A percentile compares a stretch with the other conserved stretches of the same genome.
Conservation (phyloP, 345 rosid genomes). For the Moricandia moricandioides region DNA sequence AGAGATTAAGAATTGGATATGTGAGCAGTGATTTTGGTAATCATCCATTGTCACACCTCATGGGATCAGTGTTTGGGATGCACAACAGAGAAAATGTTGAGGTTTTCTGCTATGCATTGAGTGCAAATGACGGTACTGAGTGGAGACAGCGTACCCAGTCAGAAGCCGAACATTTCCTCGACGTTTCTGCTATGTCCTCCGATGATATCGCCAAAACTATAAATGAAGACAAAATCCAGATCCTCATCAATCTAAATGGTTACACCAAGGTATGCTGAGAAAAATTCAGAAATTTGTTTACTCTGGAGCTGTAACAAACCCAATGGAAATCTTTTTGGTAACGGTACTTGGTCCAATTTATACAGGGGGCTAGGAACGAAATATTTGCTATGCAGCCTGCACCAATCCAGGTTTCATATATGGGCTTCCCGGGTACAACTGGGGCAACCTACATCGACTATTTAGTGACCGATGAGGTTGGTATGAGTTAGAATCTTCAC, state of each 20-base stretch:
- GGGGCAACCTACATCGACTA: constrained; percentile 93
- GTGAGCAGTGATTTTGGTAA: constrained; percentile 99
- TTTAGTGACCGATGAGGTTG: constrained; percentile 95
- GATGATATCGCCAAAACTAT: constrained; percentile 82
- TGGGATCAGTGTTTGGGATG: constrained; percentile 99
- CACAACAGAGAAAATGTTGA: constrained; percentile 82
- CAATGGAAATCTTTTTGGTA: constrained; percentile 4
- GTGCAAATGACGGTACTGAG: constrained; percentile 91
- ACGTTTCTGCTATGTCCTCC: constrained; percentile 84
- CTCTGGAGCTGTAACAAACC: background rate
- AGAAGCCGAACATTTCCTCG: constrained; percentile 90
- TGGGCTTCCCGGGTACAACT: constrained; percentile 99
- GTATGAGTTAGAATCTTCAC: too few species aligned
- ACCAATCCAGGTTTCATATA: constrained; percentile 93
- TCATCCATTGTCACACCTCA: constrained; percentile 96
- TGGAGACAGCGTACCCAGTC: constrained; percentile 92
- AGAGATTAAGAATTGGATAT: constrained; percentile 83
- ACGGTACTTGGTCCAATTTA: constrained; percentile 4
- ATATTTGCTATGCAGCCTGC: constrained; percentile 98
- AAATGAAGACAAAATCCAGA: constrained; percentile 80
- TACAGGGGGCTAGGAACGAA: constrained; percentile 98
- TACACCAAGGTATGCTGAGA: constrained; percentile 73
- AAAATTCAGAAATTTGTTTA: background rate
- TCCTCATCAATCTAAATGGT: constrained; percentile 90
- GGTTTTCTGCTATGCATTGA: constrained; percentile 94